phyloP scores from a whole-genome alignment of 179 eudicot genomes.

The Spergularia azorica region DNA sequence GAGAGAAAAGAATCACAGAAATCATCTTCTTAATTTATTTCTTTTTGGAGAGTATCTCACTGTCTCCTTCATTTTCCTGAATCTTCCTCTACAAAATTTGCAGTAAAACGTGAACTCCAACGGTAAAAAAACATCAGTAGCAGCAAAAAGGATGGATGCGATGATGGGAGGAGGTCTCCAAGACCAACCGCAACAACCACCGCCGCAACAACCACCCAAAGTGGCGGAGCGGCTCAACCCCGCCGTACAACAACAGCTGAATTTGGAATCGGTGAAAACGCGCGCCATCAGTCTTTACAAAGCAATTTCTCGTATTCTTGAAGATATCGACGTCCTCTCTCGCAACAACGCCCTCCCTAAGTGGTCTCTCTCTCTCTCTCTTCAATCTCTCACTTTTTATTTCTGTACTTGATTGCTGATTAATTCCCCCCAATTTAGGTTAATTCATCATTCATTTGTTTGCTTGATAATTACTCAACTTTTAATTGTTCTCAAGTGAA shows the following conservation, averaged over 20 bases:
- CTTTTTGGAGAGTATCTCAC: too few species aligned
- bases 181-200: conserved; percentile 28
- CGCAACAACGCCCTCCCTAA: conserved; percentile 77
- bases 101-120: too few species aligned
- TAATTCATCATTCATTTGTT: not conserved
- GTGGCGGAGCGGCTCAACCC: conserved; percentile 55
- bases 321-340: conserved; percentile 64
- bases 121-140: not conserved
- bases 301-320: conserved; percentile 84
- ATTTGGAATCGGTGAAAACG: conserved; percentile 80
- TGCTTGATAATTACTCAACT: not conserved
- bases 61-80: too few species aligned
- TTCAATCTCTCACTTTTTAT: not conserved
- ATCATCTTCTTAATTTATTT: too few species aligned
- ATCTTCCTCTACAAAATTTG: too few species aligned
- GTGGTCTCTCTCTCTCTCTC: conserved; percentile 47
- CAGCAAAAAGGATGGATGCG: conserved; percentile 26
- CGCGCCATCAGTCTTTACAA: conserved; percentile 77
- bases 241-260: conserved; percentile 75
- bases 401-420: not conserved
- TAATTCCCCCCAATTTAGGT: not conserved
- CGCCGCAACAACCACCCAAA: conserved; percentile 27
- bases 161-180: conserved; percentile 12
- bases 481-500: too few species aligned
- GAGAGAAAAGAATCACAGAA: too few species aligned